Evolutionary conservation across 2,329 filamentous ascomycete species (phyloP), one percentile per base, ranked within the genome.

Genomic region (Trichoderma harzianum): DNA sequence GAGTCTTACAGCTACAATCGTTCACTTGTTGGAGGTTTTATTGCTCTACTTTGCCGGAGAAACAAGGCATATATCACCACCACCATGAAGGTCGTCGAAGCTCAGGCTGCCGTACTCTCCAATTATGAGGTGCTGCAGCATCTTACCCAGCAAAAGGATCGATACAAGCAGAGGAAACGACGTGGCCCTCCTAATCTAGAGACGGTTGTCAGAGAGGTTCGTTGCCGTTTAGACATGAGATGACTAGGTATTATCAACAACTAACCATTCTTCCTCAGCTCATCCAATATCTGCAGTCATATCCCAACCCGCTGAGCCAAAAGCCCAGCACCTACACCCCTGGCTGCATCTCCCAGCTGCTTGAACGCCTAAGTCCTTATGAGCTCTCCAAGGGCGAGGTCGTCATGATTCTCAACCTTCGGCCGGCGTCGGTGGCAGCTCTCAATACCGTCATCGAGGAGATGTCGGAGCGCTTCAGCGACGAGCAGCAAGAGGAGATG

Each of bases 101-200:
- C 91, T 3, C 91, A 93, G 78, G 89, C 89, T 34, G 91, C 90
- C 6, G 86, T 91, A 55, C 84, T 94, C 77, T 89, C 89, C 79
- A 94, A 94, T 80, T 91, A 88, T 74, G 92, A 94, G 84, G 91
- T 94, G 74, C 90, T 90, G 76, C 84, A 86, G 71, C 91, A 93
- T 76, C 81, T 94, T 51, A 82, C 82, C 7, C 86, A 90, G 61
- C 87, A 89, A 77, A 84, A 85, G 66, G 80, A 83, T 70, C 82
- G 83, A 62, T 87, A 89, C 76, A 85, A 87, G 77, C 81, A 83
- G 55, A 80, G 83, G 68, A 86, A 86, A 73, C 85, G 84, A 18
- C 83, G 85, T 53, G 84, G 87, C 4, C 88, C 88, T 2, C 83
- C 83, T 28, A 91, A 91, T 74, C 82, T 90, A 3, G 87, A 89